phyloP scores from a whole-genome alignment of 768 basidiomycete genomes.

The Mycena maculata region DNA sequence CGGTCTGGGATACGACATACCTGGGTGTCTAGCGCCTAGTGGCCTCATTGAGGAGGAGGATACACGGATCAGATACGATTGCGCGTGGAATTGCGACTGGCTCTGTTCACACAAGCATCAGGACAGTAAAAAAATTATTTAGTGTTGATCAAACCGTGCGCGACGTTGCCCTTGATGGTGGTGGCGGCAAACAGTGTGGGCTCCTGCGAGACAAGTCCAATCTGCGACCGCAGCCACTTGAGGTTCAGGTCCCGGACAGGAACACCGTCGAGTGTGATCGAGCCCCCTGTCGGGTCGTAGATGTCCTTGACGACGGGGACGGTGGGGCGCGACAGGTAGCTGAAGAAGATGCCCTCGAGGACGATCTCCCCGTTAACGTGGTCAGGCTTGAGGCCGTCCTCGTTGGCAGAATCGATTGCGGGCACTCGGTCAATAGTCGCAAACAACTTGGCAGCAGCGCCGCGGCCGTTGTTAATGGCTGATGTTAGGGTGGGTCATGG shows the following conservation, averaged over 20 bases:
- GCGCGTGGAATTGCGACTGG: constrained; percentile 91
- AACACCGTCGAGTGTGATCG: constrained; percentile 78
- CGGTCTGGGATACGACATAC: not conserved
- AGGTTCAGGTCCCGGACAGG: constrained; percentile 82
- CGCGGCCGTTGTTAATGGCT: constrained; percentile 85
- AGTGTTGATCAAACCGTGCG: constrained; percentile 86
- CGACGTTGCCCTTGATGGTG: constrained; percentile 84
- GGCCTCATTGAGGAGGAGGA: constrained; percentile 90
- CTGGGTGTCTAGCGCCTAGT: constrained; percentile 90
- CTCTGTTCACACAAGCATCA: constrained; percentile 68
- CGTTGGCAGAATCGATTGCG: constrained; percentile 81
- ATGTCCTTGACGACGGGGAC: constrained; percentile 84
- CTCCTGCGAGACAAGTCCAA: constrained; percentile 91
- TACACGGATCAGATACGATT: constrained; percentile 87
- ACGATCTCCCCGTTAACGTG: constrained; percentile 76
- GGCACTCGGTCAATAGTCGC: constrained; percentile 91
- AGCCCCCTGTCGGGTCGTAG: constrained; percentile 82
- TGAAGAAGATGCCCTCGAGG: constrained; percentile 83
- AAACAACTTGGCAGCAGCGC: constrained; percentile 91
- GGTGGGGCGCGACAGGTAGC: constrained; percentile 85
- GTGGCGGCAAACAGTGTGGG: constrained; percentile 89
- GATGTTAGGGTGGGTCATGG: constrained; percentile 5
- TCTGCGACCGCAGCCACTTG: constrained; percentile 87
- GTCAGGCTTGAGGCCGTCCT: constrained; percentile 75
- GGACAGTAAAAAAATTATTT: constrained; percentile 39